Evolutionary conservation across 768 basidiomycete genomes (phyloP).

Genomic region (Kwoniella sp.): DNA sequence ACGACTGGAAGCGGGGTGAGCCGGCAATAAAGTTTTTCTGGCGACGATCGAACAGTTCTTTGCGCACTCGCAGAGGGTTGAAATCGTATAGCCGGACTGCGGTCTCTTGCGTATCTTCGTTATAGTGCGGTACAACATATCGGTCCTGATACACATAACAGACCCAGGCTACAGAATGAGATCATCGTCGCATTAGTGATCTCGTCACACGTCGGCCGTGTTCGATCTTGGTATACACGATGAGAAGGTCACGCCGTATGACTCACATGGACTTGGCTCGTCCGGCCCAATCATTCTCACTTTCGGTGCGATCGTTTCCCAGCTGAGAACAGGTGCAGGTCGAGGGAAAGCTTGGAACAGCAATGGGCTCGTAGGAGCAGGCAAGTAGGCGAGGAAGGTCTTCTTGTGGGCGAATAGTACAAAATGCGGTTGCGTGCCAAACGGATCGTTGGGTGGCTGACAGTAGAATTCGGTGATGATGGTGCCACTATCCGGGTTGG

Average conservation of each 20-base stretch:
- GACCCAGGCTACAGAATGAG: slow-evolving; percentile 51
- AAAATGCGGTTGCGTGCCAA: slow-evolving; percentile 28
- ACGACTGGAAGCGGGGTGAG: neutral
- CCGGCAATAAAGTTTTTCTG: slow-evolving; percentile 4
- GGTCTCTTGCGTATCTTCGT: neutral
- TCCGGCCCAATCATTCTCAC: slow-evolving; percentile 47
- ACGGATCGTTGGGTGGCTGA: slow-evolving; percentile 25
- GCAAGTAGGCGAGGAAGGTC: slow-evolving; percentile 42
- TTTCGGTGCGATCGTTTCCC: slow-evolving; percentile 43
- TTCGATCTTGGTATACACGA: neutral
- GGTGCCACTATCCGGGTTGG: slow-evolving; percentile 46
- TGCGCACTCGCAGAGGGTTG: slow-evolving; percentile 40
- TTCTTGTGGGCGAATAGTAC: slow-evolving; percentile 39
- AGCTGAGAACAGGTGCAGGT: slow-evolving; percentile 46
- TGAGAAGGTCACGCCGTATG: neutral
- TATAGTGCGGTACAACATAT: slow-evolving; percentile 34
- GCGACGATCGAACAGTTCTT: slow-evolving; percentile 22
- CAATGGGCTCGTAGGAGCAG: slow-evolving; percentile 35
- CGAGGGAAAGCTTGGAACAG: slow-evolving; percentile 34
- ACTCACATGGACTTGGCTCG: slow-evolving; percentile 40
- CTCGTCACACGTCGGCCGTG: neutral
- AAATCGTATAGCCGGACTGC: slow-evolving; percentile 47
- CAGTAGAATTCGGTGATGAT: slow-evolving; percentile 48
- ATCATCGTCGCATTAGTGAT: neutral
- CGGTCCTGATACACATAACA: slow-evolving; percentile 54